These are phyloP conservation scores for Trametes cingulata DNA, from an alignment of 768 basidiomycete genomes.

Conservation along the genomic window DNA sequence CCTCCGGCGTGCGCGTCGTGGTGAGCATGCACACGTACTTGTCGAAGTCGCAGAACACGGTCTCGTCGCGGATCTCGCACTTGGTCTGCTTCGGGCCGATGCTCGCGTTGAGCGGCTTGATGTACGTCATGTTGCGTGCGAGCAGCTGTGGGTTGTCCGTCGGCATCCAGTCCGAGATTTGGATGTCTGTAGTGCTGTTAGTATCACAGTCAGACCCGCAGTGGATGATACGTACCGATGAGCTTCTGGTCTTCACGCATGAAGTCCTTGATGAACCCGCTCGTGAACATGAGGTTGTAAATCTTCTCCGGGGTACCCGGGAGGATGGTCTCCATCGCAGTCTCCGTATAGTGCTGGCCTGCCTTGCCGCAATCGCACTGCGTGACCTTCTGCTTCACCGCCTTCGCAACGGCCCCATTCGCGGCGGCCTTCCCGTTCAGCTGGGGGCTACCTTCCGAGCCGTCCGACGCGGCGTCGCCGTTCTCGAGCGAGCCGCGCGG, in stretches of 20 bases:
- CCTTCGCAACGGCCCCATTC: constrained; percentile 20
- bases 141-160: constrained; percentile 65
- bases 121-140: constrained; percentile 90
- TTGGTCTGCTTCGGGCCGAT: constrained; percentile 95
- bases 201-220: not conserved
- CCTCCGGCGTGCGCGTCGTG: constrained; percentile 91
- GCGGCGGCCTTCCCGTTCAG: constrained; percentile 5
- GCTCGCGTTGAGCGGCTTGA: constrained; percentile 85
- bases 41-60: constrained; percentile 76
- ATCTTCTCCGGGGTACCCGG: constrained; percentile 95
- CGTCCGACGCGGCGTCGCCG: constrained; percentile 8
- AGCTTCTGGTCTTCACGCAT: constrained; percentile 88
- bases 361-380: constrained; percentile 73
- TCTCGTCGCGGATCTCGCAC: constrained; percentile 92
- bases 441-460: constrained; percentile 9
- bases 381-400: constrained; percentile 53
- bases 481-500: constrained; percentile 31
- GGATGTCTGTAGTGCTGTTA: constrained; percentile 63
- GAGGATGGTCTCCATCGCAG: constrained; percentile 73
- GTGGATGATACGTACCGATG: constrained; percentile 69
- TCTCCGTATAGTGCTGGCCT: constrained; percentile 69
- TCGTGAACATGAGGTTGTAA: constrained; percentile 94
- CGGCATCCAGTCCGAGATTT: constrained; percentile 94
- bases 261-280: constrained; percentile 94
- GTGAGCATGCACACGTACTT: constrained; percentile 82